A percentile compares a stretch with the other conserved stretches of the same genome.
These are phyloP conservation scores for Aspergillus cavernicola DNA, from an alignment of 495 filamentous ascomycete species.

Conservation along the genomic window DNA sequence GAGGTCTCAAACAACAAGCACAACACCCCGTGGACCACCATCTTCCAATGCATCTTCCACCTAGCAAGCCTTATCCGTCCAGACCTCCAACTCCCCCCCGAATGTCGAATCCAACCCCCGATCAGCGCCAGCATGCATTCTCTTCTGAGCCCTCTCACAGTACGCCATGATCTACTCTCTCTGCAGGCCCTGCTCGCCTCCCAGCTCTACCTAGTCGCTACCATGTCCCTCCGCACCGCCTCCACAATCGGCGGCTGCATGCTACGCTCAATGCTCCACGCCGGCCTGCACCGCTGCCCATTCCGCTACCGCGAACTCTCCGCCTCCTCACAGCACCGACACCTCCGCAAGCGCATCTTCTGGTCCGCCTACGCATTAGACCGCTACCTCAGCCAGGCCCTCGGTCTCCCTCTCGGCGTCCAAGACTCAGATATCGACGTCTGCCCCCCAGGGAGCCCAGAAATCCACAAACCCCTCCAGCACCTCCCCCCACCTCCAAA, in stretches of 20 bases:
- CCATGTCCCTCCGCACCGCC: constrained; percentile 36
- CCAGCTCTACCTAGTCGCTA: constrained; percentile 38
- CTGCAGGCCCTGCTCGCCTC: constrained; percentile 36
- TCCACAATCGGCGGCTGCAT: constrained; percentile 39
- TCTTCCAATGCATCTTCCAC: constrained; percentile 40
- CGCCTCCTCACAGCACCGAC: constrained; percentile 32
- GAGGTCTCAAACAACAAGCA: too few relatives aligned
- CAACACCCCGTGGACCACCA: constrained; percentile 34
- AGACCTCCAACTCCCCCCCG: constrained; percentile 22
- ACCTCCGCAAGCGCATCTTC: constrained; percentile 45
- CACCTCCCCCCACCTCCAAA: neutral
- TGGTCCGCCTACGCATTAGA: constrained; percentile 51
- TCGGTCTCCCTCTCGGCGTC: constrained; percentile 42
- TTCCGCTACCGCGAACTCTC: constrained; percentile 39
- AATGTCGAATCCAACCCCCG: constrained; percentile 28
- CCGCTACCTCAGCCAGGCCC: constrained; percentile 44
- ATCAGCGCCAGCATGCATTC: constrained; percentile 26
- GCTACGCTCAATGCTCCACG: constrained; percentile 39
- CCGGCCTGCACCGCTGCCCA: constrained; percentile 40
- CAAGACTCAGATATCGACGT: constrained; percentile 44
- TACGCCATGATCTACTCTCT: constrained; percentile 34
- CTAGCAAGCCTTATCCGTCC: constrained; percentile 30
- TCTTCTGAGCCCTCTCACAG: constrained; percentile 27
- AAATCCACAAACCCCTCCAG: constrained; percentile 26
- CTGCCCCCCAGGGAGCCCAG: constrained; percentile 30